Evolutionary conservation across 306 rosid species (phyloP), one percentile per base, ranked within the genome.

Genomic region (Hippophae gyantsensis): DNA sequence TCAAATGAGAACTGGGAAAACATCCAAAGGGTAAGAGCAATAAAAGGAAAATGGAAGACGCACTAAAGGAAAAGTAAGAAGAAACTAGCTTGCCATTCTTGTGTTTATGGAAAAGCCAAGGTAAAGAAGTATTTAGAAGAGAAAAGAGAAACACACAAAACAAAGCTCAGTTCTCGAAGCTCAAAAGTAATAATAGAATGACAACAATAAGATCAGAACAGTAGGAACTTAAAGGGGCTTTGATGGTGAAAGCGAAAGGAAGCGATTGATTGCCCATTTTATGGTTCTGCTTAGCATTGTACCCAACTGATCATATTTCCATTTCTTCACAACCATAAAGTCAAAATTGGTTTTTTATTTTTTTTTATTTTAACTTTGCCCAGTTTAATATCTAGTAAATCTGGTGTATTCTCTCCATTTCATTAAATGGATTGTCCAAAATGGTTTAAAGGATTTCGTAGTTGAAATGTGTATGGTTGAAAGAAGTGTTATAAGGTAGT

Each of bases 161-260:
- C 54, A 14, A 72, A 76, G 82, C 99, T 42, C 89, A 64, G 74
- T 70, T 78, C 71, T 86, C 95, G 54, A 88, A 81, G 82, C 76
- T 47, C 18, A 6, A 55, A 76, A 58, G 86, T 67, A 80, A 78
- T 76, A 69, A 78, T 77, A 74, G 81, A 76, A 78, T 76, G 86
- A 64, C 82, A 73, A 72, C 70, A 69, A 77, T 64, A 60, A 47
- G 75, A 69, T 58, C 72, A 75, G 73, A 70, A 81, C 44, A 66
- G 63, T 26, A 54, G 71, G 63, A 78, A 71, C 72, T 69, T 32
- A 75, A 65, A 75, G 48, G 67, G 61, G 71, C 67, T 72, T 73
- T 67, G 71, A 63, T 46, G n/a, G 67, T 63, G 89, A 81, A 72
- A 82, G 84, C 72, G 75, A 85, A 74, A 72, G 69, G 63, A 76